These are phyloP conservation scores for Perilla frutescens DNA, from an alignment of 257 asterid species.

Conservation along the genomic window DNA sequence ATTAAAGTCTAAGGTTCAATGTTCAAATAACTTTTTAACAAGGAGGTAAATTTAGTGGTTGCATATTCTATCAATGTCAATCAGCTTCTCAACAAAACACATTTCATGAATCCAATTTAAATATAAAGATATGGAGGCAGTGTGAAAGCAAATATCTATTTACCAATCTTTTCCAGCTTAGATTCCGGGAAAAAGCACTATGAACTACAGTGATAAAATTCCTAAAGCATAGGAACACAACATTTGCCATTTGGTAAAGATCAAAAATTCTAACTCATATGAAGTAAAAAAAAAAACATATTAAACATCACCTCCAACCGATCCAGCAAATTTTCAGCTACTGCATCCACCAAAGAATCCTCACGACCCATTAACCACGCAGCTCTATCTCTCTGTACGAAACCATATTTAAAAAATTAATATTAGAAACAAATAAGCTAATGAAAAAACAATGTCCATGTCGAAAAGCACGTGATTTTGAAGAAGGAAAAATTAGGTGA, in stretches of 20 bases:
- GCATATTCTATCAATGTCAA: not conserved
- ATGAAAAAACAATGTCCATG: not conserved
- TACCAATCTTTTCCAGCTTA: conserved; percentile 2
- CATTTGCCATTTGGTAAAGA: not conserved
- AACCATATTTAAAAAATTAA: not conserved
- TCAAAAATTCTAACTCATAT: not conserved
- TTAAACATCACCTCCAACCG: conserved; percentile 68
- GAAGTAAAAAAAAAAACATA: not conserved
- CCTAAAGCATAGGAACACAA: not conserved
- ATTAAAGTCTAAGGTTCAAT: conserved; percentile 15
- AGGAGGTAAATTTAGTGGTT: not conserved
- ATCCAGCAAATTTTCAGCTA: conserved; percentile 88
- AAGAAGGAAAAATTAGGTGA: not conserved
- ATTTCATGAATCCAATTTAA: not conserved
- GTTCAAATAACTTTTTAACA: not conserved
- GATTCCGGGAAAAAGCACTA: not conserved
- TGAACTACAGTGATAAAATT: conserved; percentile 1
- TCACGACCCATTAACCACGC: conserved; percentile 85
- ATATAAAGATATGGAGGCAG: not conserved
- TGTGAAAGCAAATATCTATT: not conserved
- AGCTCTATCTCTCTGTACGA: conserved; percentile 86
- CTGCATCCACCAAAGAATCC: conserved; percentile 79
- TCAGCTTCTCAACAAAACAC: not conserved
- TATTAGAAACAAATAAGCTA: not conserved
- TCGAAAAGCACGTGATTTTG: conserved; percentile 8